phyloP scores from a whole-genome alignment of 129 eudicot genomes.

The Centella asiatica region DNA sequence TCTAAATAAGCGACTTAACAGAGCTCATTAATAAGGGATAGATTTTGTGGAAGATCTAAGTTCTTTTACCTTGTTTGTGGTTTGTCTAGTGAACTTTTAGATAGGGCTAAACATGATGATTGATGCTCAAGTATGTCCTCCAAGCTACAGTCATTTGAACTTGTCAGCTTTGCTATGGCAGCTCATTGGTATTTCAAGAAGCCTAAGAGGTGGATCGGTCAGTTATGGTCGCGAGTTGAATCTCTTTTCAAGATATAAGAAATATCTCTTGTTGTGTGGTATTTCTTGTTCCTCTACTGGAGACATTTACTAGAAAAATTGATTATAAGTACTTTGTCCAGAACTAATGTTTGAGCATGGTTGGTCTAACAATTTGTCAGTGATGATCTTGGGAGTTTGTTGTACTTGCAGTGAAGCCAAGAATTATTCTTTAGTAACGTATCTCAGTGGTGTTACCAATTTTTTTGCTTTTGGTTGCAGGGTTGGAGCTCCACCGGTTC shows the following conservation, averaged over 20 bases:
- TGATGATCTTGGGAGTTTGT: constrained; percentile 13
- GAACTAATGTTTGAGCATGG: background rate
- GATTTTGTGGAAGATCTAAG: background rate
- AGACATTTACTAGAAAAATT: constrained; percentile 11
- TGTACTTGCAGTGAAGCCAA: background rate
- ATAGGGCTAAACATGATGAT: too few species aligned
- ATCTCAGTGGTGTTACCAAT: constrained; percentile 1
- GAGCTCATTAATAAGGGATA: background rate
- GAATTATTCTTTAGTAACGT: background rate
- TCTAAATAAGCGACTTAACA: too few species aligned
- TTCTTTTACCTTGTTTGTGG: background rate
- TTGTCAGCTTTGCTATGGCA: too few species aligned
- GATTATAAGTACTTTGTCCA: constrained; percentile 11
- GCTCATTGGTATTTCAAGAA: too few species aligned
- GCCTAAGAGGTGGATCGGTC: too few species aligned
- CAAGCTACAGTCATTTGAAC: too few species aligned
- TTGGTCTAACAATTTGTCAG: constrained; percentile 7
- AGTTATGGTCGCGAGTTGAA: too few species aligned
- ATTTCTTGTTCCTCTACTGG: constrained; percentile 19
- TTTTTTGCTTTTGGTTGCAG: constrained; percentile 40
- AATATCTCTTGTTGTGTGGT: constrained; percentile 11
- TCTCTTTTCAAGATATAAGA: background rate
- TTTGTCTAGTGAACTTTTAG: background rate
- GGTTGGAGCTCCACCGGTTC: constrained; percentile 34
- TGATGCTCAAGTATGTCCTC: too few species aligned